Evolutionary conservation across 495 filamentous ascomycete species (phyloP), one percentile per base, ranked within the genome.

Genomic region (Bacidia gigantensis): DNA sequence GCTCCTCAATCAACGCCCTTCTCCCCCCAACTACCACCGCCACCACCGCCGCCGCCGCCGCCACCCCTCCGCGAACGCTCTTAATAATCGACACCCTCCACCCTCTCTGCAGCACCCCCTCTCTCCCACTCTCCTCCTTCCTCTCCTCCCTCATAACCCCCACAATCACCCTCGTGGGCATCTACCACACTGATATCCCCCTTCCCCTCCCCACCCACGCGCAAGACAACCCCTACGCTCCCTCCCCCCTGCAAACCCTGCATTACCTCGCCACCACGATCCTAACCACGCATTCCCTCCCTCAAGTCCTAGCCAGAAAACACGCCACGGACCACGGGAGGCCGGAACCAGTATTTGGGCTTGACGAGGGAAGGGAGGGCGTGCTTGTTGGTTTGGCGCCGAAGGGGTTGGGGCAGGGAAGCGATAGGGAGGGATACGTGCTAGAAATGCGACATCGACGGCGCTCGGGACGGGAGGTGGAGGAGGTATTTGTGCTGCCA

Each of bases 381-480:
- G 73, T 89, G 11, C 57, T 95, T 0, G 59, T 83, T 12, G 83
- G 84, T 0, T 3, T 56, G 26, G 38, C 35, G 1, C 44, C 54
- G 1, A 74, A 75, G 35, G 64, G 29, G 18, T 14, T 24, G 72
- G 14, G 29, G 29, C 29, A 35, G 29, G 5, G 29, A 35, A 35
- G 14, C 7, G 29, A 35, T 35, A 7, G 29, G 29, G 29, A 35
- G 29, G 83, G 82, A 0, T 64, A 92, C 2, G 87, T 95, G 2
- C 57, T 98, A 2, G 81, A 88, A 56, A 81, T 95, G 77, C 89
- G 97, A 66, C 72, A 93, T 61, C 71, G 93, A 2, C 71, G 89
- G 18, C 81, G 84, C 56, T 86, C 79, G 53, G 92, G 93, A 0
- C 72, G 89, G 17, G 79, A 80, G 0, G 79, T 95, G 9, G 60